Conservation (phyloP, 2,329 filamentous ascomycete genomes). For the Botrytis squamosa region DNA sequence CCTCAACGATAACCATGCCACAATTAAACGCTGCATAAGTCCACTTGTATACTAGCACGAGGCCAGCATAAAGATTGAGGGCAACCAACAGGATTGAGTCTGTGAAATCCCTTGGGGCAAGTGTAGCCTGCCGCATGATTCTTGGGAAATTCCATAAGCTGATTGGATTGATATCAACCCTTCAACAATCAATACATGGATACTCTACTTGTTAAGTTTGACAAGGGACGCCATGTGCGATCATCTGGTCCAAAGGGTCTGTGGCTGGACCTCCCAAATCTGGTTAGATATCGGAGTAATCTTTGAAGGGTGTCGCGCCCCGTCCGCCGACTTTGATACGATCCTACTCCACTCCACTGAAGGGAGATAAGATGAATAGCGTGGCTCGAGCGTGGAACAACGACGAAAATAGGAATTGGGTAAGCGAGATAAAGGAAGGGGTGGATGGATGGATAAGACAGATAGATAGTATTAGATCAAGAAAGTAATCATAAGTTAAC, state of each 20-base stretch:
- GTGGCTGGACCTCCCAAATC: constrained; percentile 19
- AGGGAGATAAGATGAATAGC: constrained; percentile 19
- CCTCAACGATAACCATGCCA: constrained; percentile 9
- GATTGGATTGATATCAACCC: constrained; percentile 9
- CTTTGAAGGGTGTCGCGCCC: neutral
- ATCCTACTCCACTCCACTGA: constrained; percentile 8
- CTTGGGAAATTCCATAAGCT: neutral
- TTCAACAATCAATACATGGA: constrained; percentile 3
- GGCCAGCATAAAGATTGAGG: neutral
- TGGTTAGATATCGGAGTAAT: constrained; percentile 8
- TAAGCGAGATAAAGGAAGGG: constrained; percentile 11
- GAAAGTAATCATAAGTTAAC: constrained; percentile 3
- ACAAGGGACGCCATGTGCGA: constrained; percentile 12
- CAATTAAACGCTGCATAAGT: constrained; percentile 6
- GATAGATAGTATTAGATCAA: constrained; percentile 5
- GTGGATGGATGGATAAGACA: neutral
- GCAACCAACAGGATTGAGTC: constrained; percentile 1
- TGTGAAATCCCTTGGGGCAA: neutral
- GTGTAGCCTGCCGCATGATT: neutral
- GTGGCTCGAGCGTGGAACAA: constrained; percentile 11
- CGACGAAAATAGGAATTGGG: neutral
- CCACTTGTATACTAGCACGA: constrained; percentile 13
- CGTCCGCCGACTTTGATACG: constrained; percentile 11
- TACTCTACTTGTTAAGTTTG: constrained; percentile 11
- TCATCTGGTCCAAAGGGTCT: constrained; percentile 10